Evolutionary conservation across 495 filamentous ascomycete genomes (phyloP).

Genomic region (Elaphomyces granulatus): DNA sequence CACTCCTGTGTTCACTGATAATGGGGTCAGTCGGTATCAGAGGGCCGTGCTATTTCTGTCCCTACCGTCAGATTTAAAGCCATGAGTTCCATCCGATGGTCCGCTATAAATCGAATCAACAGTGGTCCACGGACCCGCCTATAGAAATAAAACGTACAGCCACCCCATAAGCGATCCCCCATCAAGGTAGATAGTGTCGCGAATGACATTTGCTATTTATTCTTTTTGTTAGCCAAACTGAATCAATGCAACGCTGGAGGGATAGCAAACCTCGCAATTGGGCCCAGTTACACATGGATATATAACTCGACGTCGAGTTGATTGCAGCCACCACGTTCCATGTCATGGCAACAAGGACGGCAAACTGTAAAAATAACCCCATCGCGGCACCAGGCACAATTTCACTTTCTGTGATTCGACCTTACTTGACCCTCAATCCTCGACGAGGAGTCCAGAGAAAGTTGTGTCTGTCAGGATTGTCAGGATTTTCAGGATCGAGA

Average conservation of each 20-base stretch:
- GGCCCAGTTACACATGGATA: slow-evolving; percentile 38
- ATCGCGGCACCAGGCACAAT: too few relatives aligned
- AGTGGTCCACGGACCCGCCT: background rate
- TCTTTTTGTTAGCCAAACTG: slow-evolving; percentile 3
- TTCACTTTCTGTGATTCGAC: too few relatives aligned
- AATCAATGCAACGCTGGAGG: background rate
- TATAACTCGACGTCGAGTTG: too few relatives aligned
- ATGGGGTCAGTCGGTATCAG: background rate
- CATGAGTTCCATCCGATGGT: slow-evolving; percentile 1
- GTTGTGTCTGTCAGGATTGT: too few relatives aligned
- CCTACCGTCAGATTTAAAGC: slow-evolving; percentile 1
- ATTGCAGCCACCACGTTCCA: too few relatives aligned
- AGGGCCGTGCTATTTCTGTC: background rate
- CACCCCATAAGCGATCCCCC: slow-evolving; percentile 38
- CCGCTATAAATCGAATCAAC: slow-evolving; percentile 1
- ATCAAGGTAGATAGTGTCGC: slow-evolving; percentile 48
- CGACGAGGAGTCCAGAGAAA: too few relatives aligned
- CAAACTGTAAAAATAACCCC: too few relatives aligned
- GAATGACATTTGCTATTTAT: slow-evolving; percentile 35
- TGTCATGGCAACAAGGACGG: too few relatives aligned
- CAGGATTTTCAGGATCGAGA: too few relatives aligned
- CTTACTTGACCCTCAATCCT: too few relatives aligned
- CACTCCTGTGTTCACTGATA: slow-evolving; percentile 4
- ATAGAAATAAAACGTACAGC: slow-evolving; percentile 5
- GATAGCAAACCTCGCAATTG: slow-evolving; percentile 24